phyloP scores from a whole-genome alignment of 805 yeast species.

The Kluyveromyces wickerhamii region DNA sequence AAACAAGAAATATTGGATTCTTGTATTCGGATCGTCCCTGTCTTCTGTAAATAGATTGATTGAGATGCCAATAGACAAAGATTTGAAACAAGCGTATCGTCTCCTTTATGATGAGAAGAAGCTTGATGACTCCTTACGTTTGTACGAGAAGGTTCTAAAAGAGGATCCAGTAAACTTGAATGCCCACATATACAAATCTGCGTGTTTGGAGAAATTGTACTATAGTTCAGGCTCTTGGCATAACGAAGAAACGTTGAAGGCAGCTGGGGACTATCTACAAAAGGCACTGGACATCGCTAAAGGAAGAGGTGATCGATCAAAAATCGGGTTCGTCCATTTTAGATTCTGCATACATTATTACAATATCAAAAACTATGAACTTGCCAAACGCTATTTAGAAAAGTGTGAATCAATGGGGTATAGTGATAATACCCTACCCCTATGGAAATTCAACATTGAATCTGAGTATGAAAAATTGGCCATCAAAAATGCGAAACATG shows the following conservation, averaged over 20 bases:
- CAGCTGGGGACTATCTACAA: conserved; percentile 28
- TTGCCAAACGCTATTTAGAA: conserved; percentile 36
- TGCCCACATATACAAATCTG: conserved; percentile 43
- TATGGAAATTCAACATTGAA: conserved; percentile 34
- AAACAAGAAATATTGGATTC: too few relatives aligned
- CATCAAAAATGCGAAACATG: neutral
- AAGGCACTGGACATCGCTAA: conserved; percentile 41
- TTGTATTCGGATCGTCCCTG: neutral
- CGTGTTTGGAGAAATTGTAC: conserved; percentile 38
- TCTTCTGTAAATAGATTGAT: too few relatives aligned
- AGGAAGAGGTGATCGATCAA: conserved; percentile 37
- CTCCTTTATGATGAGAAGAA: conserved; percentile 39
- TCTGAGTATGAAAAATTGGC: conserved; percentile 14
- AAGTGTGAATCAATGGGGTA: conserved; percentile 37
- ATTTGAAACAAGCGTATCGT: conserved; percentile 38
- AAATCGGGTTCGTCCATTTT: conserved; percentile 42
- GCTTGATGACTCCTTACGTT: conserved; percentile 37
- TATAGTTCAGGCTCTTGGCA: conserved; percentile 35
- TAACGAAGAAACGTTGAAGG: conserved; percentile 35
- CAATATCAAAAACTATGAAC: conserved; percentile 34
- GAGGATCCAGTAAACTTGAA: conserved; percentile 39
- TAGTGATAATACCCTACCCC: conserved; percentile 38
- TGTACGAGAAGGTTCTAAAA: conserved; percentile 34
- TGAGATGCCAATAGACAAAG: conserved; percentile 25
- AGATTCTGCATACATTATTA: conserved; percentile 42